Conservation (phyloP, 306 rosid genomes). For the Gastrolobium bilobum region DNA sequence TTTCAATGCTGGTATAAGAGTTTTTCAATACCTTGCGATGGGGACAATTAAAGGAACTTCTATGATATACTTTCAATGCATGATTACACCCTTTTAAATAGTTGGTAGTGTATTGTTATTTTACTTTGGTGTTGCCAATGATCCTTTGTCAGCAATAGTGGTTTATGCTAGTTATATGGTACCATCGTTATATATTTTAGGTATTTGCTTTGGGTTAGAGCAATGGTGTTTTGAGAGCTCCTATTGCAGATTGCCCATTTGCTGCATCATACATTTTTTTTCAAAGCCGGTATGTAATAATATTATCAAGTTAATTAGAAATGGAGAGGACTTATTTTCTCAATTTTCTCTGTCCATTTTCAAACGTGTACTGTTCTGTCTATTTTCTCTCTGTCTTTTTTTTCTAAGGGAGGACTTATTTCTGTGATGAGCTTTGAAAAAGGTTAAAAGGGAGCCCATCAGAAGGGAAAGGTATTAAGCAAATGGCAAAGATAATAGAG, state of each 20-base stretch:
- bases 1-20: slow-evolving; percentile 34
- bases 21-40: slow-evolving; percentile 19
- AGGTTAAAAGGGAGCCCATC: no score
- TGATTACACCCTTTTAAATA: slow-evolving; percentile 7
- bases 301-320: no score
- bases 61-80: slow-evolving; percentile 9
- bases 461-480: no score
- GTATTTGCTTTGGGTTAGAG: neutral
- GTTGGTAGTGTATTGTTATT: slow-evolving; percentile 17
- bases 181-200: neutral
- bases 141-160: neutral
- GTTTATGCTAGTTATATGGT: slow-evolving; percentile 11
- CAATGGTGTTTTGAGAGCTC: slow-evolving; percentile 7
- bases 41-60: neutral
- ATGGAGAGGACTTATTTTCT: no score
- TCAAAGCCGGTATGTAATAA: no score
- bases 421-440: no score
- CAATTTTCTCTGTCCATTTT: no score
- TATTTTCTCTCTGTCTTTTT: no score
- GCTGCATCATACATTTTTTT: neutral
- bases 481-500: no score
- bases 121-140: slow-evolving; percentile 7
- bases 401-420: no score
- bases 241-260: neutral
- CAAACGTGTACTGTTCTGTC: no score